Evolutionary conservation across 2,329 filamentous ascomycete species (phyloP).

Genomic region (Fusarium globosum): DNA sequence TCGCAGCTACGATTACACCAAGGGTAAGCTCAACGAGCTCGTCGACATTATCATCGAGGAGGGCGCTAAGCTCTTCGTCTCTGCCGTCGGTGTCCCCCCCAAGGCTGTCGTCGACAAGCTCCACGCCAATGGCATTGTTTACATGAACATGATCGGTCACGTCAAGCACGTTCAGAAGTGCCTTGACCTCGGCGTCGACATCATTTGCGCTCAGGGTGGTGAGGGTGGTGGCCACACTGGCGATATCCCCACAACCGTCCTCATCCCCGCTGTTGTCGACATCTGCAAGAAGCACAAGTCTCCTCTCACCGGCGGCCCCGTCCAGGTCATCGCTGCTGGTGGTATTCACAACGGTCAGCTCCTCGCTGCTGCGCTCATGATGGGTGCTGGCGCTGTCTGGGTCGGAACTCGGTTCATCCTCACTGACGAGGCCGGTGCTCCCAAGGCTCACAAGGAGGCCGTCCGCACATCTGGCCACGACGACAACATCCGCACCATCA

Average conservation of each 20-base stretch:
- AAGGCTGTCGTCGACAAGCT: conserved; percentile 89
- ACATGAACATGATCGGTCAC: conserved; percentile 99
- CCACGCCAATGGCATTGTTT: conserved; percentile 86
- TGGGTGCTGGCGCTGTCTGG: conserved; percentile 94
- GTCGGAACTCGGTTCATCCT: conserved; percentile 97
- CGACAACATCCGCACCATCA: conserved; percentile 96
- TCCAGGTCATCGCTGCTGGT: conserved; percentile 93
- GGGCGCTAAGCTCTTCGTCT: conserved; percentile 93
- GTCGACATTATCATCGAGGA: conserved; percentile 93
- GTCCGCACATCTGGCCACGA: conserved; percentile 92
- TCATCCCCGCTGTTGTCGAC: conserved; percentile 92
- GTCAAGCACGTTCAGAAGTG: conserved; percentile 99
- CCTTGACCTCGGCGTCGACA: conserved; percentile 89
- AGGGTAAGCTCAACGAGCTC: conserved; percentile 94
- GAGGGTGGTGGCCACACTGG: conserved; percentile 98
- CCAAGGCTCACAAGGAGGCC: conserved; percentile 93
- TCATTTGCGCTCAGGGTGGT: conserved; percentile 98
- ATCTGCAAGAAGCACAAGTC: conserved; percentile 84
- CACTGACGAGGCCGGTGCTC: conserved; percentile 92
- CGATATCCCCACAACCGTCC: conserved; percentile 88
- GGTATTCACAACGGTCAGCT: conserved; percentile 94
- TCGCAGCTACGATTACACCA: conserved; percentile 96
- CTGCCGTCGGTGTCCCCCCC: conserved; percentile 93
- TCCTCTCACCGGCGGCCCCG: conserved; percentile 85
- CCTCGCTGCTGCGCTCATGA: conserved; percentile 89